Percentiles rank a stretch among this genome's conserved stretches.
Conservation (phyloP, 768 basidiomycete species). For the Leucocoprinus sp. region DNA sequence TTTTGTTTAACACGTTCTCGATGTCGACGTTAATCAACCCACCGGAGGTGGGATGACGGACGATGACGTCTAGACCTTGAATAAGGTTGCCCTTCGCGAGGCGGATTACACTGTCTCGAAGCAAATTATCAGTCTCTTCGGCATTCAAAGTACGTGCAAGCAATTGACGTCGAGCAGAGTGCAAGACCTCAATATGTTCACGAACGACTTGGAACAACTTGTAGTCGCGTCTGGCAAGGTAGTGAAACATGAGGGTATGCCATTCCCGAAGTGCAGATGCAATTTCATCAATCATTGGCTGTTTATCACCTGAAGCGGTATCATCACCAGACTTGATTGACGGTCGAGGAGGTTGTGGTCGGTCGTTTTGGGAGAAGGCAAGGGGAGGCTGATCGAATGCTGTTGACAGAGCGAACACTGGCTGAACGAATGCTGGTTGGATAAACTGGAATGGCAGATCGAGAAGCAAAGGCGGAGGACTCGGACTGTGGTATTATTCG, state of each 20-base stretch:
- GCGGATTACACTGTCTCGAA: constrained; percentile 79
- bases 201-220: constrained; percentile 78
- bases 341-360: constrained; percentile 82
- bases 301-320: constrained; percentile 69
- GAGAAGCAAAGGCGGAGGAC: constrained; percentile 55
- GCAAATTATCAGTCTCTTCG: constrained; percentile 77
- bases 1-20: constrained; percentile 70
- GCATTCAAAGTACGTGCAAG: constrained; percentile 79
- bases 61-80: constrained; percentile 90
- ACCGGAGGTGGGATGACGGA: constrained; percentile 91
- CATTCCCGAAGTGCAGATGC: constrained; percentile 95
- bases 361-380: constrained; percentile 52
- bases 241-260: constrained; percentile 87
- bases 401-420: constrained; percentile 51
- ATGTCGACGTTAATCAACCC: constrained; percentile 86
- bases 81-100: constrained; percentile 87
- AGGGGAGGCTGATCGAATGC: constrained; percentile 68
- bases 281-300: constrained; percentile 96
- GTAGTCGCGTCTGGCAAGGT: constrained; percentile 86
- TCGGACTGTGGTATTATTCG: constrained; percentile 69
- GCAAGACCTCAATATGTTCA: constrained; percentile 85
- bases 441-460: constrained; percentile 66
- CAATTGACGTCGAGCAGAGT: constrained; percentile 86
- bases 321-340: constrained; percentile 95
- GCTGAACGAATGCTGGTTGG: constrained; percentile 69